Evolutionary conservation across 331 rosid genomes (phyloP), one percentile per base, ranked within the genome.

Genomic region (Cucumis variabilis): DNA sequence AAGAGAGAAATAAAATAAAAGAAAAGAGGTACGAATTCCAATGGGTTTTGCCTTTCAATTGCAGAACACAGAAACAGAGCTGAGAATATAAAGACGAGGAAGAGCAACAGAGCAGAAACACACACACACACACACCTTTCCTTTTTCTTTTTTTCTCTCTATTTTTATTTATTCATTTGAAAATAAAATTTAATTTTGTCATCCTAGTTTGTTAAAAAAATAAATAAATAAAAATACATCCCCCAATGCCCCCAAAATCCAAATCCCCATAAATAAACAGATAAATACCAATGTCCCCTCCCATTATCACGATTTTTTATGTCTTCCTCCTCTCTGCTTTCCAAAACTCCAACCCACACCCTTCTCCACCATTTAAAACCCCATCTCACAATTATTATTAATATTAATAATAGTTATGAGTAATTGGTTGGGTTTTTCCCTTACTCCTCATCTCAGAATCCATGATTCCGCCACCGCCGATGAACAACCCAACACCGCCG

Each of bases 371-470:
- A 58, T 8, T 55, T 55, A 55, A 55, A 55, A 48, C 48, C 48
- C 48, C 10, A 7, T 44, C 48, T 44, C 48, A 48, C 53, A 11
- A 48, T 9, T 10, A 2, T 9, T 10, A 2, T 48, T 11, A 53
- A 53, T 53, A 11, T 53, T 12, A 53, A 53, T 53, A 55, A 15
- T 15, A 17, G 81, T 87, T 28, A 53, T 96, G 99, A 94, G 95
- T 53, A 92, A 97, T 87, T 97, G 99, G 99, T 92, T 94, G 91
- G 99, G 98, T 3, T 97, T 95, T 71, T 96, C 99, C 89, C 93
- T 97, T 17, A 93, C 94, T 93, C 99, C 99, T 53, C 99, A 94
- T 92, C 89, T 96, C 90, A 91, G 98, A 91, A 92, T 93, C 91
- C 94, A 94, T 87, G 98, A 94, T 13, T 11, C 60, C 13, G 0